These are phyloP conservation scores for Xylaria sp. DNA, from an alignment of 2,329 filamentous ascomycete species.

Conservation along the genomic window DNA sequence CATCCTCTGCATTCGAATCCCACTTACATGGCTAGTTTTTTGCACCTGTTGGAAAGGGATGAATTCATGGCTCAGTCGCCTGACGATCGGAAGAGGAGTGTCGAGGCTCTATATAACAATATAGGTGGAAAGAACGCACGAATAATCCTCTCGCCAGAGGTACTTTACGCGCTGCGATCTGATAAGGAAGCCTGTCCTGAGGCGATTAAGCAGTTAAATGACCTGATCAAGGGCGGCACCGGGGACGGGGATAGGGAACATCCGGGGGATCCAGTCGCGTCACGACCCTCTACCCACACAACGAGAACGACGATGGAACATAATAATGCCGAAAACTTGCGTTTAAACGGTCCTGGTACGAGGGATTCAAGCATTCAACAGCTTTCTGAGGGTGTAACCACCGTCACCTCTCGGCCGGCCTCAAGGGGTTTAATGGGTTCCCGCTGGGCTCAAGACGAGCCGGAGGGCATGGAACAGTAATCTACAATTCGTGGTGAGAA, in stretches of 20 bases:
- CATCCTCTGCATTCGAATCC: background rate
- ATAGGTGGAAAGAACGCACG: conserved; percentile 18
- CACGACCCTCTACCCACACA: background rate
- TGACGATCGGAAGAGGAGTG: conserved; percentile 33
- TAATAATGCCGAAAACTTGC: background rate
- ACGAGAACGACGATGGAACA: background rate
- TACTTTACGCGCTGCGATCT: conserved; percentile 31
- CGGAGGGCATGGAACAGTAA: background rate
- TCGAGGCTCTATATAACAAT: conserved; percentile 35
- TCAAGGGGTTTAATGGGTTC: conserved; percentile 1
- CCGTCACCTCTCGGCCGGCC: background rate
- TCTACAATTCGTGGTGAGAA: conserved; percentile 15
- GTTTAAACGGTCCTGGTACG: background rate
- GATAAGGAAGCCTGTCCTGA: conserved; percentile 24
- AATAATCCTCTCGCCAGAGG: conserved; percentile 29
- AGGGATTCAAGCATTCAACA: background rate
- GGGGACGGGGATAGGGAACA: background rate
- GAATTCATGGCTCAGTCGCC: conserved; percentile 29
- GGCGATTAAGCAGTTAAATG: conserved; percentile 27
- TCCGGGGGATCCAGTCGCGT: too few species aligned
- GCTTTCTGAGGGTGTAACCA: background rate
- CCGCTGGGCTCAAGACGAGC: conserved; percentile 8
- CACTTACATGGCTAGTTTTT: conserved; percentile 19
- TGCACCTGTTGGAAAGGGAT: conserved; percentile 30
- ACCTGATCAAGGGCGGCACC: background rate